Percentiles rank a stretch among this genome's conserved stretches.
Conservation (phyloP, 192 early-diverging fungal genomes). For the Oehlia diaphana region DNA sequence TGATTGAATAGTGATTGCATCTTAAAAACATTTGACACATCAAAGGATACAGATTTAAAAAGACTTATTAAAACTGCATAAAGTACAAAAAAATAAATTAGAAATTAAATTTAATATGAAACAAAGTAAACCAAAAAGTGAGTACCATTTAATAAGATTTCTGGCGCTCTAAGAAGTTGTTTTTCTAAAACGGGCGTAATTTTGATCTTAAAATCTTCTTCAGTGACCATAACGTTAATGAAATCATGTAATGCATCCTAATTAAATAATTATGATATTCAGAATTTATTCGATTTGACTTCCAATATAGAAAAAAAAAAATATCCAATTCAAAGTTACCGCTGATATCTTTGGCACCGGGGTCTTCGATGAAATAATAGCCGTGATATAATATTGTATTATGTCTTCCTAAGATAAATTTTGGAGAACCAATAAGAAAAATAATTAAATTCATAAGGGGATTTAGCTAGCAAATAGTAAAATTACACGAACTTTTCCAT, state of each 20-base stretch:
- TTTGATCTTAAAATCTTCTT: slow-evolving; percentile 53
- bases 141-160: slow-evolving; percentile 66
- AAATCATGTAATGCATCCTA: slow-evolving; percentile 60
- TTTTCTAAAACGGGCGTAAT: slow-evolving; percentile 69
- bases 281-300: not conserved
- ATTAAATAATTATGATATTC: not conserved
- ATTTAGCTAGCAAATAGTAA: not conserved
- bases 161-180: slow-evolving; percentile 84
- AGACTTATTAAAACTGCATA: slow-evolving; percentile 52
- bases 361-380: slow-evolving; percentile 54
- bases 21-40: slow-evolving; percentile 58
- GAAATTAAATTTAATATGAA: not conserved
- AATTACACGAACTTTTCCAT: slow-evolving; percentile 14
- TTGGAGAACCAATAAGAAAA: not conserved
- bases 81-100: slow-evolving; percentile 17
- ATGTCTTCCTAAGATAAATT: slow-evolving; percentile 43
- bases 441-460: slow-evolving; percentile 21
- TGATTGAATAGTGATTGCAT: slow-evolving; percentile 66
- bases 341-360: slow-evolving; percentile 44
- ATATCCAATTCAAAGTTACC: slow-evolving; percentile 29
- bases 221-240: slow-evolving; percentile 54
- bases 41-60: slow-evolving; percentile 57
- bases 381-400: slow-evolving; percentile 60
- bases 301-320: slow-evolving; percentile 23
- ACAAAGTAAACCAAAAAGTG: not conserved